A percentile compares a stretch with the other conserved stretches of the same genome.
phyloP scores from a whole-genome alignment of 2,329 filamentous ascomycete species.

The Fusarium albosuccineum region DNA sequence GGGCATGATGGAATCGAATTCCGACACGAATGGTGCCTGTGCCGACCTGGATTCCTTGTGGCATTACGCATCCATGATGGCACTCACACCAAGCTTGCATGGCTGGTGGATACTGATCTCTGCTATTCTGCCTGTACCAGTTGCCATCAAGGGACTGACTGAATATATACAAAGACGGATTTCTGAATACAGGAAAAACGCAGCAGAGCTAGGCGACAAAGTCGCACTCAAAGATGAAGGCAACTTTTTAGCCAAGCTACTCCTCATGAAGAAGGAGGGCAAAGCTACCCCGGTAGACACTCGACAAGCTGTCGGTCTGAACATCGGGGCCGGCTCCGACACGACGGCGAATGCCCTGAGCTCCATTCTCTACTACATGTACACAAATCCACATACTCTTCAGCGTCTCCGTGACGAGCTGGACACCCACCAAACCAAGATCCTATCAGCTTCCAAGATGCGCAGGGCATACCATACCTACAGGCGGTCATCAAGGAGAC shows the following conservation, averaged over 20 bases:
- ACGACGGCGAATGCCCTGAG: not conserved
- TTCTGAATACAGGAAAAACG: not conserved
- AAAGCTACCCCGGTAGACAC: not conserved
- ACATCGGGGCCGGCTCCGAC: not conserved
- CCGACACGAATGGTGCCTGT: not conserved
- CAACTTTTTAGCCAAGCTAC: not conserved
- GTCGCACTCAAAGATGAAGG: not conserved
- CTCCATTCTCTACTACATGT: not conserved
- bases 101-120: not conserved
- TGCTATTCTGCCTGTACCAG: not conserved
- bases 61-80: not conserved
- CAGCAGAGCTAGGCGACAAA: not conserved
- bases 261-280: not conserved
- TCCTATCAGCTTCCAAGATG: not conserved
- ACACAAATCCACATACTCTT: slow-evolving; percentile 1
- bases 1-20: not conserved
- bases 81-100: not conserved
- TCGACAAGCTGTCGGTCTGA: not conserved
- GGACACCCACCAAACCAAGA: not conserved
- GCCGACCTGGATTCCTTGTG: not conserved
- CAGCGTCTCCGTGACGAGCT: not conserved
- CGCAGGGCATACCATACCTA: not conserved
- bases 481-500: slow-evolving; percentile 4
- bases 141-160: not conserved
- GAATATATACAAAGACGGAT: not conserved